A percentile compares a stretch with the other conserved stretches of the same genome.
These are phyloP conservation scores for Quercus glauca DNA, from an alignment of 306 rosid species.

Conservation along the genomic window DNA sequence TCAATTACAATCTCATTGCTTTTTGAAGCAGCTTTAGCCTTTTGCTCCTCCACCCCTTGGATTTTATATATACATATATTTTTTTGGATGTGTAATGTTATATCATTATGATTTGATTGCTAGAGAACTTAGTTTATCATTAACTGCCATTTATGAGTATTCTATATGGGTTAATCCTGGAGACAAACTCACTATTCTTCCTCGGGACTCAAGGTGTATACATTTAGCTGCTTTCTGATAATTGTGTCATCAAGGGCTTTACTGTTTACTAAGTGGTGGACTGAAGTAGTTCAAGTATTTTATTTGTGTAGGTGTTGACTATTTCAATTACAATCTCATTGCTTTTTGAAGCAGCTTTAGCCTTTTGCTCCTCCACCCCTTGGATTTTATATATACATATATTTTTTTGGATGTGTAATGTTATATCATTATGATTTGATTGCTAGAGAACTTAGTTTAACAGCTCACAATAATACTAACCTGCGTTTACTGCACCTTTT, in stretches of 20 bases:
- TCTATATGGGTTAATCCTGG: conserved; percentile 76
- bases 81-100: background rate
- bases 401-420: background rate
- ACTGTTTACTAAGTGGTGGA: background rate
- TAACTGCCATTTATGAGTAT: too few relatives aligned
- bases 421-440: background rate
- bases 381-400: background rate
- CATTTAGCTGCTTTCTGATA: conserved; percentile 16
- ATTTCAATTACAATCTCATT: background rate
- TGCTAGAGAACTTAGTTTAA: conserved; percentile 7
- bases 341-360: background rate
- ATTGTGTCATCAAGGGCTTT: conserved; percentile 2
- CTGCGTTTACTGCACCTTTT: background rate
- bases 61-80: background rate
- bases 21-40: background rate
- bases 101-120: background rate
- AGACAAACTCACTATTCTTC: conserved; percentile 72
- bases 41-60: background rate
- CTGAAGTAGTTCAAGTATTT: background rate
- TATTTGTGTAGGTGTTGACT: background rate
- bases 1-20: background rate
- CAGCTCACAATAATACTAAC: conserved; percentile 11
- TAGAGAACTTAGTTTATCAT: conserved; percentile 12
- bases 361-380: background rate
- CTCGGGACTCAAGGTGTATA: conserved; percentile 73